These are phyloP conservation scores for Quercus robur DNA, from an alignment of 306 rosid genomes.

Conservation along the genomic window DNA sequence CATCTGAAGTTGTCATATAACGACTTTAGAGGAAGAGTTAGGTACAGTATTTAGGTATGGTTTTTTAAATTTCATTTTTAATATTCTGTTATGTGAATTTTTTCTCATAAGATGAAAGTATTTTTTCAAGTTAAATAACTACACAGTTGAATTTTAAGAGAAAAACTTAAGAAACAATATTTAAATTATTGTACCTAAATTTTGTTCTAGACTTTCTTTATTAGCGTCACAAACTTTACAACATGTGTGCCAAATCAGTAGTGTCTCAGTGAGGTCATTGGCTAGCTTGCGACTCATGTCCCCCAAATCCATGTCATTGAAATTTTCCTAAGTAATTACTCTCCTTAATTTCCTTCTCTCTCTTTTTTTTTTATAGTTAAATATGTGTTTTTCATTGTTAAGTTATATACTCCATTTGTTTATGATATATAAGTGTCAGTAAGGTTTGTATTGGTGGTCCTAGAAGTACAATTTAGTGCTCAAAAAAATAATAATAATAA, in stretches of 20 bases:
- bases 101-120: accelerated
- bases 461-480: not conserved
- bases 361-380: too few species aligned
- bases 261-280: too few species aligned
- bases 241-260: too few species aligned
- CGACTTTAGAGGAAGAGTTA: too few species aligned
- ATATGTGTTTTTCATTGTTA: too few species aligned
- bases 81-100: accelerated
- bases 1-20: not conserved
- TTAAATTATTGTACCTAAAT: accelerated
- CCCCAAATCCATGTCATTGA: not conserved
- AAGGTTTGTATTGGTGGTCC: not conserved
- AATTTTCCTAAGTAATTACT: not conserved
- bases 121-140: accelerated
- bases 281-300: not conserved
- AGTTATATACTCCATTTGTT: not conserved
- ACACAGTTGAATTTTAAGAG: accelerated
- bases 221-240: too few species aligned
- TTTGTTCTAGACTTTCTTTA: too few species aligned
- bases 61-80: accelerated
- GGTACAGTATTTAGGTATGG: accelerated
- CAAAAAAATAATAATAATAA: not conserved
- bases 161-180: accelerated
- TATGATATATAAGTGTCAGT: not conserved
- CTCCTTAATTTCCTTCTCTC: not conserved